Percentiles rank a stretch among this genome's conserved stretches.
Conservation (phyloP, 1,139 yeast genomes). For the Candida frijolesensis region DNA sequence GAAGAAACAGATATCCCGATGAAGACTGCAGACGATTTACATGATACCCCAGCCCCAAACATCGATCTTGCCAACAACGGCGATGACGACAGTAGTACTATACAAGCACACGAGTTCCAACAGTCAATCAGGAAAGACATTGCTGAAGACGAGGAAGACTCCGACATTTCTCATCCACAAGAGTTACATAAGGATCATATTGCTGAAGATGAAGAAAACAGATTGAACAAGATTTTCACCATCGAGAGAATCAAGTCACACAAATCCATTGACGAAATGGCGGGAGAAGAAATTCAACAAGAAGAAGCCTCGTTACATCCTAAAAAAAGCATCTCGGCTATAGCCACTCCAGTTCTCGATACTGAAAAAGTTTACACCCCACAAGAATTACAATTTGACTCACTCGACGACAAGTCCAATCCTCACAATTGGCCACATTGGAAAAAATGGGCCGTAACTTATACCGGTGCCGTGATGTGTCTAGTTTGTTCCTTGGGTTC, state of each 20-base stretch:
- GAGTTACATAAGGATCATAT: neutral
- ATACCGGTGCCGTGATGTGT: constrained; percentile 64
- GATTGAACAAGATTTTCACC: constrained; percentile 23
- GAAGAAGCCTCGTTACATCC: constrained; percentile 5
- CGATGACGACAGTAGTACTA: constrained; percentile 7
- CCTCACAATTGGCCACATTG: constrained; percentile 67
- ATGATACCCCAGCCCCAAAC: neutral
- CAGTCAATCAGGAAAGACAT: neutral
- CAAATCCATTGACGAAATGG: constrained; percentile 21
- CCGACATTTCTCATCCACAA: constrained; percentile 1
- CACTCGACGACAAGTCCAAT: constrained; percentile 57
- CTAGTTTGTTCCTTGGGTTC: constrained; percentile 73
- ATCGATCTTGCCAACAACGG: neutral
- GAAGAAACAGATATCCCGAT: neutral
- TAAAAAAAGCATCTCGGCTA: neutral
- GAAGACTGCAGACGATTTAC: neutral
- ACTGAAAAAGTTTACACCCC: constrained; percentile 28
- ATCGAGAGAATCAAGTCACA: constrained; percentile 22
- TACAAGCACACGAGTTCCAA: neutral
- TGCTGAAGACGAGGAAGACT: neutral
- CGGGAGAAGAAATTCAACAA: constrained; percentile 12
- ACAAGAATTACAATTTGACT: constrained; percentile 59
- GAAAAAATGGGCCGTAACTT: constrained; percentile 66
- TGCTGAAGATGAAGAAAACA: constrained; percentile 12
- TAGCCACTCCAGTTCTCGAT: neutral